Base-by-base conservation (phyloP, 805 yeast genomes). In the Kodamaea jinghongensis region DNA sequence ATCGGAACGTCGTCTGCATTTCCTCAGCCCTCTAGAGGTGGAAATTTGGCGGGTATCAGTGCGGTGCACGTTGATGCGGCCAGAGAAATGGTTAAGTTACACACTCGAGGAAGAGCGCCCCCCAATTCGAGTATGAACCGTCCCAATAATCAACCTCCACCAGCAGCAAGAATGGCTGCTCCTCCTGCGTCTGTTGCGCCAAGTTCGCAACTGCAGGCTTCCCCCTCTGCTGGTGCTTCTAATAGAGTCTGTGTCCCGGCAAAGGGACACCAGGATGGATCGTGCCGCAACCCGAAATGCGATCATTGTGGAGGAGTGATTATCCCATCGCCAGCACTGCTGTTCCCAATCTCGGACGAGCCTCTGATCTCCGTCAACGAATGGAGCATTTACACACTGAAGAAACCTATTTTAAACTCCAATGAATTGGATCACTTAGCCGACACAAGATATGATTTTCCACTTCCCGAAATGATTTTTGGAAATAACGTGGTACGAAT, bases 381-480 rank as follows among this genome's bases (percentile, higher is more conserved):
- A 39, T 91, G 97, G 97, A 76, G 79, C 39, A 75, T 93, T 6
- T 75, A 71, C 48, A 81, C 96, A 0, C 65, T 70, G 22, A 79
- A 88, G 57, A 76, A 76, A 36, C 95, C 98, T 1, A 91, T 91
- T 33, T 64, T 88, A 44, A 83, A 76, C 48, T 71, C 89, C 1
- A 68, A 60, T 1, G 96, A 89, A 54, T 75, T 91, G 41, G 96
- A 88, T 42, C 62, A 61, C 2, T 74, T 83, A 53, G 85, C 79
- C 58, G 76, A 75, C 4, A 47, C 55, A 9, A 56, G 80, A 38
- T 72, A 83, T 38, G 80, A 80, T 11, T 78, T 91, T 45, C 96
- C 98, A 0, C 63, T 91, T 31, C 99, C 99, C 0, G 99, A 93
- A 59, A 93, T 93, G 98, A 89, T 93, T 4, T 93, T 93, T 64